Percentiles rank a stretch among this genome's conserved stretches.
phyloP scores from a whole-genome alignment of 1,284 basidiomycete genomes.

The Phenoliferia sp. region DNA sequence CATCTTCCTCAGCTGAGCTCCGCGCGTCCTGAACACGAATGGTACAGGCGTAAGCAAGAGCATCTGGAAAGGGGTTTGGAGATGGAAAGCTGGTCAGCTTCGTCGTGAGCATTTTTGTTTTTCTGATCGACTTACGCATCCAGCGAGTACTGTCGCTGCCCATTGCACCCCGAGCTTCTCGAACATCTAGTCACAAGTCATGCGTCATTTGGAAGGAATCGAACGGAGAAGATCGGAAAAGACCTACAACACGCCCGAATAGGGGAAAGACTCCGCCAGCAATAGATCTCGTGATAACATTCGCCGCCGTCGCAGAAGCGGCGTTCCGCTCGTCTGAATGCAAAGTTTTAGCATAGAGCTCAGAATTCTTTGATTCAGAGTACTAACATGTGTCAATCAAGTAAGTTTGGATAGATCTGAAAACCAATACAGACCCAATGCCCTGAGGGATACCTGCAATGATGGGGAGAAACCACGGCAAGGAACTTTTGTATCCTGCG shows the following conservation, averaged over 20 bases:
- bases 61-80: too few relatives aligned
- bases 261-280: slow-evolving; percentile 41
- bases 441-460: slow-evolving; percentile 40
- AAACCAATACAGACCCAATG: slow-evolving; percentile 39
- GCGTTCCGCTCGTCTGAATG: slow-evolving; percentile 36
- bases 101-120: too few relatives aligned
- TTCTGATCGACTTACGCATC: too few relatives aligned
- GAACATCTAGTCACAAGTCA: too few relatives aligned
- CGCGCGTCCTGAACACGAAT: slow-evolving; percentile 34
- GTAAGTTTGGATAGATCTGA: slow-evolving; percentile 38
- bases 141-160: slow-evolving; percentile 40
- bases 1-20: neutral
- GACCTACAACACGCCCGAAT: slow-evolving; percentile 33
- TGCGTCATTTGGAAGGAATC: too few relatives aligned
- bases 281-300: slow-evolving; percentile 40
- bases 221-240: too few relatives aligned
- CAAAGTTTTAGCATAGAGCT: neutral
- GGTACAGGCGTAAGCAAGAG: slow-evolving; percentile 41
- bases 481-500: slow-evolving; percentile 18
- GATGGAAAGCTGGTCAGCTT: too few relatives aligned
- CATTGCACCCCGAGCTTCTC: slow-evolving; percentile 35
- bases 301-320: slow-evolving; percentile 41
- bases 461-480: slow-evolving; percentile 37
- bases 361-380: neutral
- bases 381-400: slow-evolving; percentile 34